Conservation (phyloP, 345 rosid species). For the Rhizophora mangle region DNA sequence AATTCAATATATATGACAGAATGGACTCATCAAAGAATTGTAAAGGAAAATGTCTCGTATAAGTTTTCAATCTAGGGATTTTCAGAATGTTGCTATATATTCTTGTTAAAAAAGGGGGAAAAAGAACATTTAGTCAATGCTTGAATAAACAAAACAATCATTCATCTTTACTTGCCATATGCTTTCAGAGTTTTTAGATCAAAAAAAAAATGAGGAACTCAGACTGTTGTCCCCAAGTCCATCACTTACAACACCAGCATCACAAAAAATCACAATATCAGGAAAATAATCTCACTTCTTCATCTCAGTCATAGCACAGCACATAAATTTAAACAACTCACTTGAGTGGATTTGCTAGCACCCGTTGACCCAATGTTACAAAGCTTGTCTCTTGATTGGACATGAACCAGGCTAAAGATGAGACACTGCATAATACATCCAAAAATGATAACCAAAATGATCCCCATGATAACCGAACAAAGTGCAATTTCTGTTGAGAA, state of each 20-base stretch:
- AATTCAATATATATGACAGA: too few species aligned
- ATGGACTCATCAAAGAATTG: too few species aligned
- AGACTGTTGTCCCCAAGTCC: too few species aligned
- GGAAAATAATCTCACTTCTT: not conserved
- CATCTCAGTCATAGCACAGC: not conserved
- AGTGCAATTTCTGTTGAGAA: slow-evolving; percentile 5
- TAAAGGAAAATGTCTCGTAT: too few species aligned
- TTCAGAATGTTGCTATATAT: too few species aligned
- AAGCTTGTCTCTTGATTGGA: slow-evolving; percentile 99
- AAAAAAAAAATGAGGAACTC: too few species aligned
- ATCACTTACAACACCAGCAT: not conserved
- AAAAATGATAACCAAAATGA: slow-evolving; percentile 23
- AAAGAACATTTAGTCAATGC: too few species aligned
- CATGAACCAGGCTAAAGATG: slow-evolving; percentile 98
- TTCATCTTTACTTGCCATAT: too few species aligned
- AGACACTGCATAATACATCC: slow-evolving; percentile 67
- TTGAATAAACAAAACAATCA: too few species aligned
- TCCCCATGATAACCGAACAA: slow-evolving; percentile 9
- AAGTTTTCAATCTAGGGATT: too few species aligned
- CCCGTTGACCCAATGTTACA: slow-evolving; percentile 96
- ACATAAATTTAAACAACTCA: slow-evolving; percentile 39
- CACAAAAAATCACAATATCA: not conserved
- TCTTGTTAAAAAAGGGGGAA: too few species aligned
- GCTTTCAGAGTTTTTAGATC: too few species aligned
- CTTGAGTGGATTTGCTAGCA: slow-evolving; percentile 88